Conservation (phyloP, 371 early-diverging fungal genomes). For the Apophysomyces sp. region DNA sequence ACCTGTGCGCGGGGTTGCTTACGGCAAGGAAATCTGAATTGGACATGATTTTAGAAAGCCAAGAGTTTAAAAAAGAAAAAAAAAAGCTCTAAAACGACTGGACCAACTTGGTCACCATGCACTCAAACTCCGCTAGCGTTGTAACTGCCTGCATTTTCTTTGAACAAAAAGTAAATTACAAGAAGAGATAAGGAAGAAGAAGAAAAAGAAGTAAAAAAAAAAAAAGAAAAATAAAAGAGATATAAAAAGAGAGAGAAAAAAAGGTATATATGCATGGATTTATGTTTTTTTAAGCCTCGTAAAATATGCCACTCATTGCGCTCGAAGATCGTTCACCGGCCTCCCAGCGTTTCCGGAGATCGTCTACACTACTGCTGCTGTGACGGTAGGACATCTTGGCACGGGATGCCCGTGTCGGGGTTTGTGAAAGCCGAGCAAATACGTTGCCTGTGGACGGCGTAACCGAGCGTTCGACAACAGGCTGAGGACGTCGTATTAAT, state of each 20-base stretch:
- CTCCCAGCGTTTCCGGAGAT: constrained; percentile 20
- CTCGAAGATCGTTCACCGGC: constrained; percentile 14
- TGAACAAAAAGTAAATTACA: background rate
- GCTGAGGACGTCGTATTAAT: background rate
- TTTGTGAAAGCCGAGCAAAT: constrained; percentile 43
- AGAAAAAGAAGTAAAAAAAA: background rate
- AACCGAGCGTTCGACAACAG: constrained; percentile 10
- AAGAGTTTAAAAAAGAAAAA: constrained; percentile 1
- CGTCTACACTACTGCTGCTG: constrained; percentile 27
- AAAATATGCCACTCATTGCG: background rate
- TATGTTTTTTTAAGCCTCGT: background rate
- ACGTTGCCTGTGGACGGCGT: constrained; percentile 40
- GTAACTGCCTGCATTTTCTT: background rate
- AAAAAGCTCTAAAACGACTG: background rate
- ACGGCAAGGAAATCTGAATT: constrained; percentile 38
- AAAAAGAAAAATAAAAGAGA: background rate
- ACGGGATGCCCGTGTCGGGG: constrained; percentile 44
- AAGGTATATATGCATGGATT: background rate
- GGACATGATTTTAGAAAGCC: constrained; percentile 19
- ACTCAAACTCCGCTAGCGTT: background rate
- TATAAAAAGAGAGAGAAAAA: background rate
- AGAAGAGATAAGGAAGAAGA: background rate
- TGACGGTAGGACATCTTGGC: constrained; percentile 37
- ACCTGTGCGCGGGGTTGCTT: constrained; percentile 8
- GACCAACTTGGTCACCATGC: background rate